Base-by-base conservation (phyloP, 176 grass and related monocot genomes). In the Cenchrus purpureus region DNA sequence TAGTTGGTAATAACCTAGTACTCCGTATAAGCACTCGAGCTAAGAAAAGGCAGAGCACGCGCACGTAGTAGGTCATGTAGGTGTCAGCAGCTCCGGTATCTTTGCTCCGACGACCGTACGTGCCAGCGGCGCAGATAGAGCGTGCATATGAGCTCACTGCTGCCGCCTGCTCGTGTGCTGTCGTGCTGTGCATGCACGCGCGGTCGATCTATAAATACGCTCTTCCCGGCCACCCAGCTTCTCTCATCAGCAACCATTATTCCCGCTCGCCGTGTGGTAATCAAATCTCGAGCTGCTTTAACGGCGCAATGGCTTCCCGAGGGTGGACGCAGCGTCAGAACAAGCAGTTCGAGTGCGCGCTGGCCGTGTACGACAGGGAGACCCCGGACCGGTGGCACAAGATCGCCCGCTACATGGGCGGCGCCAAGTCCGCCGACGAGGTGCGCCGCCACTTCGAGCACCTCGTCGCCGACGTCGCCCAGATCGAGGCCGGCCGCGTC, bases 351-450 rank as follows among this genome's bases (percentile, higher is more conserved):
- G 90, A 97, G 79, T 76, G 85, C 68, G 95, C 95, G 34, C 83
- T 97, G 73, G 95, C 92, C 15, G 80, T 83, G 84, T 94, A 91
- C 62, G 95, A 94, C 76, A 43, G 57, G 73, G 95, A 90, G 32
- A 88, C 90, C 7, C 95, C 88, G 1, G 83, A 94, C 80, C 83
- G 94, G 73, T 97, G 94, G 92, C 83, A 85, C 7, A 88, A 94
- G 81, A 70, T 97, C 8, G 73, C 90, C 17, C 83, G 88, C 56
- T 76, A 87, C 61, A 87, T 97, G 78, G 92, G 92, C 74, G 86
- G 90, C 65, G 28, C 60, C 50, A 95, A 92, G 78, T 92, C 92
- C 2, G 68, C 81, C 34, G 94, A 91, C 4, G 90, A 97, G 81
- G 92, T 97, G 34, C 86, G 87, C 46, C 89, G 83, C 83, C 90